Percentiles rank a stretch among this genome's conserved stretches.
These are phyloP conservation scores for Nidularia sp. DNA, from an alignment of 768 basidiomycete genomes.

Conservation along the genomic window DNA sequence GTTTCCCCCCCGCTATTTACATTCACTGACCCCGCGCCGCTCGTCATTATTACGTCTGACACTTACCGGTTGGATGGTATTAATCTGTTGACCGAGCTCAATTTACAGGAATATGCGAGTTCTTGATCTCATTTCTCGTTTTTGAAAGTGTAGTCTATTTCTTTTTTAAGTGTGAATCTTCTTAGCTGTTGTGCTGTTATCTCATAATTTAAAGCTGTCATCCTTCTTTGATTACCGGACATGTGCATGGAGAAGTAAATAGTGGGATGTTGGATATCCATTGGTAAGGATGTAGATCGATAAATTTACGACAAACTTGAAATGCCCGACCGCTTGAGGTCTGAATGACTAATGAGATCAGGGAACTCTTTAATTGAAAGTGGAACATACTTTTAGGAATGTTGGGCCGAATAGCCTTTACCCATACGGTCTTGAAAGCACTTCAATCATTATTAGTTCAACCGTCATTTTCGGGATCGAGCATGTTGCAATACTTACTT, in stretches of 20 bases:
- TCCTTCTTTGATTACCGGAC: too few species aligned
- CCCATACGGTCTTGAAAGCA: constrained; percentile 34
- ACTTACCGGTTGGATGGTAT: constrained; percentile 11
- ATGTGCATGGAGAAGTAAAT: too few species aligned
- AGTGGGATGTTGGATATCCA: too few species aligned
- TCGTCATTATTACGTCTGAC: constrained; percentile 11
- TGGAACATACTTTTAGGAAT: constrained; percentile 17
- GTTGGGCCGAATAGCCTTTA: constrained; percentile 28
- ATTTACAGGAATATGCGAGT: too few species aligned
- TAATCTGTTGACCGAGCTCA: constrained; percentile 5
- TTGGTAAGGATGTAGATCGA: too few species aligned
- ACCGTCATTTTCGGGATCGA: not conserved
- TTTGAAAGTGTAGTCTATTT: too few species aligned
- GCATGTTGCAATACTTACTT: constrained; percentile 18
- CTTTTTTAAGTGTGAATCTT: too few species aligned
- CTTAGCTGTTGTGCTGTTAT: too few species aligned
- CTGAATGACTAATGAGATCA: not conserved
- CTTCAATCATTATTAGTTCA: constrained; percentile 9
- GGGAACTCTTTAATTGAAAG: not conserved
- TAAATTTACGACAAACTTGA: constrained; percentile 8
- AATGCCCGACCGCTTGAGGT: constrained; percentile 11
- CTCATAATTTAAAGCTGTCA: too few species aligned
- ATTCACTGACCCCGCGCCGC: constrained; percentile 12
- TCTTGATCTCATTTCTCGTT: too few species aligned
- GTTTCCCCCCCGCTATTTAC: constrained; percentile 12